Conservation (phyloP, 768 basidiomycete genomes). For the Pisolithus albus region DNA sequence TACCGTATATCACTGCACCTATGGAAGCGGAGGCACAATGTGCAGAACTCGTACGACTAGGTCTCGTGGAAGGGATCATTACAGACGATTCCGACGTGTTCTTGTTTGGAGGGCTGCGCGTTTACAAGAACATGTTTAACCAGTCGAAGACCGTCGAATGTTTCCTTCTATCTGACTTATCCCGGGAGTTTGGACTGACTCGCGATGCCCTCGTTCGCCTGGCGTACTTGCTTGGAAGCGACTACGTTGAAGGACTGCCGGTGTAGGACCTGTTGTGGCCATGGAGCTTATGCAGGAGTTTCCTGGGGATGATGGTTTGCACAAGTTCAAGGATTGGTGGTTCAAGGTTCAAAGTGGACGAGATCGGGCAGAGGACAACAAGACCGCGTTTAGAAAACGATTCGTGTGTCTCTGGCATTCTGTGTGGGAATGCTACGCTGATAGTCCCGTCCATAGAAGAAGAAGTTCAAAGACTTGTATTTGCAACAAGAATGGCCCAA, state of each 20-base stretch:
- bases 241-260: slow-evolving; percentile 90
- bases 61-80: slow-evolving; percentile 93
- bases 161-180: slow-evolving; percentile 78
- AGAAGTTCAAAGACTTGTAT: slow-evolving; percentile 79
- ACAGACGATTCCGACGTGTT: slow-evolving; percentile 99
- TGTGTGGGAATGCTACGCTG: slow-evolving; percentile 3
- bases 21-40: slow-evolving; percentile 99
- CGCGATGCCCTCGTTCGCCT: slow-evolving; percentile 81
- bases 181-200: slow-evolving; percentile 80
- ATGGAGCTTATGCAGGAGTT: slow-evolving; percentile 96
- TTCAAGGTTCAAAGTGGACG: slow-evolving; percentile 82
- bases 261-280: slow-evolving; percentile 91
- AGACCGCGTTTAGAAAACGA: slow-evolving; percentile 70
- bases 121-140: slow-evolving; percentile 99
- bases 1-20: slow-evolving; percentile 96
- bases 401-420: slow-evolving; percentile 57
- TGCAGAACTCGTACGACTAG: slow-evolving; percentile 78
- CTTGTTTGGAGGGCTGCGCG: slow-evolving; percentile 90
- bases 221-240: slow-evolving; percentile 93
- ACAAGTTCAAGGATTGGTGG: slow-evolving; percentile 95
- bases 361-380: slow-evolving; percentile 68
- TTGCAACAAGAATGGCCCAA: slow-evolving; percentile 86
- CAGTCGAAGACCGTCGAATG: slow-evolving; percentile 98
- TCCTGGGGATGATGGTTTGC: slow-evolving; percentile 75
- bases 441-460: slow-evolving; percentile 53